phyloP scores from a whole-genome alignment of 2,329 filamentous ascomycete species.

The Xylariaceae sp. region DNA sequence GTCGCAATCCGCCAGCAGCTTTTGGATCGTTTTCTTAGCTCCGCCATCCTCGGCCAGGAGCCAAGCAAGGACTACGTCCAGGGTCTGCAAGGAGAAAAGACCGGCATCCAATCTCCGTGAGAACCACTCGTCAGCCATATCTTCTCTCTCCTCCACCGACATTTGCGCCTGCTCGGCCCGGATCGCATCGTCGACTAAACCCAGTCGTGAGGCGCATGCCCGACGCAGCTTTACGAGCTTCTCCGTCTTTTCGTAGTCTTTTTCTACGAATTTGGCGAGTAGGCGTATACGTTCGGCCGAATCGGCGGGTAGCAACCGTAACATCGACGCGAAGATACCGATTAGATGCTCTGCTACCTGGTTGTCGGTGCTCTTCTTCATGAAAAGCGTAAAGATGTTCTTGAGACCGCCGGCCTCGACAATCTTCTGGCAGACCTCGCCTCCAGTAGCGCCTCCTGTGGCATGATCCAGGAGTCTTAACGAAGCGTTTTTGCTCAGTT shows the following conservation, averaged over 20 bases:
- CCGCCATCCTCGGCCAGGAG: constrained; percentile 82
- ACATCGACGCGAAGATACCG: constrained; percentile 75
- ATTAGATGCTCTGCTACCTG: constrained; percentile 73
- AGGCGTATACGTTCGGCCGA: constrained; percentile 74
- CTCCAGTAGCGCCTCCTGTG: constrained; percentile 47
- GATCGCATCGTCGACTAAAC: constrained; percentile 58
- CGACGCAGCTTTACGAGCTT: constrained; percentile 67
- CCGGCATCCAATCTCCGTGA: constrained; percentile 75
- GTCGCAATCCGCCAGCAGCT: constrained; percentile 61
- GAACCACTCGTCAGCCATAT: constrained; percentile 65
- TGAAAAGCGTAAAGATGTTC: constrained; percentile 78
- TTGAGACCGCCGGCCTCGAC: constrained; percentile 83
- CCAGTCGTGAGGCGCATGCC: constrained; percentile 62
- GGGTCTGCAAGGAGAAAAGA: constrained; percentile 72
- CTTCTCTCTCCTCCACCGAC: constrained; percentile 54
- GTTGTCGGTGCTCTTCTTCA: constrained; percentile 67
- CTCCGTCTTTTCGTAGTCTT: constrained; percentile 78
- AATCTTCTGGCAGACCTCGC: constrained; percentile 64
- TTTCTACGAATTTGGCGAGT: constrained; percentile 93
- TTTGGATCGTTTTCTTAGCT: constrained; percentile 58
- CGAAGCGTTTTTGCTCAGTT: constrained; percentile 71
- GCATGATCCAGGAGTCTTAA: constrained; percentile 83
- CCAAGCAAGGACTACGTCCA: constrained; percentile 86
- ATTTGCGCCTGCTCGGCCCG: constrained; percentile 49
- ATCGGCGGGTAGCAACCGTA: constrained; percentile 72